Evolutionary conservation across 768 basidiomycete genomes (phyloP).

Genomic region (Auricularia heimuer): DNA sequence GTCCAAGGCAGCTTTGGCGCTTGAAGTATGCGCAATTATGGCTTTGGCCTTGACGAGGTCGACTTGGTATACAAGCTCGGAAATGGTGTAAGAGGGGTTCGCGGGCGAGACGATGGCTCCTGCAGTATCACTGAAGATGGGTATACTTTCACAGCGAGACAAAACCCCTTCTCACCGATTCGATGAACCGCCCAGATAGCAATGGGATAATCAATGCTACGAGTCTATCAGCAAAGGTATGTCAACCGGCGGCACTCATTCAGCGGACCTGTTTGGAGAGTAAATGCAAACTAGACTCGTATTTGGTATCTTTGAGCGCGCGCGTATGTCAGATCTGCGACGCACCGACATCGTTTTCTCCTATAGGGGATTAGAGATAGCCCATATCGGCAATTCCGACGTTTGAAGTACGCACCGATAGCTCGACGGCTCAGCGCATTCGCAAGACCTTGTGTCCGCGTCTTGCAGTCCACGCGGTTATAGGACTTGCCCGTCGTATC

Average conservation of each 20-base stretch:
- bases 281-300: constrained; percentile 43
- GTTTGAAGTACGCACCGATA: constrained; percentile 8
- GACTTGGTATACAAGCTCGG: constrained; percentile 53
- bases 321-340: constrained; percentile 12
- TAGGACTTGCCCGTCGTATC: not conserved
- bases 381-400: not conserved
- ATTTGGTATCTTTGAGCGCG: not conserved
- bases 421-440: constrained; percentile 9
- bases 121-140: constrained; percentile 37
- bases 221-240: not conserved
- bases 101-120: constrained; percentile 51
- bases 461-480: constrained; percentile 10
- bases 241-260: not conserved
- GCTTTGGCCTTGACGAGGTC: constrained; percentile 26
- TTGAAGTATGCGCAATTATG: constrained; percentile 37
- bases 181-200: constrained; percentile 40
- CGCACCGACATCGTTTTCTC: constrained; percentile 12
- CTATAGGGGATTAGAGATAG: not conserved
- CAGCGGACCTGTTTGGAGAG: constrained; percentile 49
- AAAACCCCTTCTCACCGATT: constrained; percentile 13
- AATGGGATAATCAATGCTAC: constrained; percentile 28
- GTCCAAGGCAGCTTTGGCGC: not conserved
- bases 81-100: constrained; percentile 48
- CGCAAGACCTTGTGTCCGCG: constrained; percentile 12
- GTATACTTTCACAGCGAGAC: constrained; percentile 24